Conservation (phyloP, 2,329 filamentous ascomycete species). For the Curvularia lunata region DNA sequence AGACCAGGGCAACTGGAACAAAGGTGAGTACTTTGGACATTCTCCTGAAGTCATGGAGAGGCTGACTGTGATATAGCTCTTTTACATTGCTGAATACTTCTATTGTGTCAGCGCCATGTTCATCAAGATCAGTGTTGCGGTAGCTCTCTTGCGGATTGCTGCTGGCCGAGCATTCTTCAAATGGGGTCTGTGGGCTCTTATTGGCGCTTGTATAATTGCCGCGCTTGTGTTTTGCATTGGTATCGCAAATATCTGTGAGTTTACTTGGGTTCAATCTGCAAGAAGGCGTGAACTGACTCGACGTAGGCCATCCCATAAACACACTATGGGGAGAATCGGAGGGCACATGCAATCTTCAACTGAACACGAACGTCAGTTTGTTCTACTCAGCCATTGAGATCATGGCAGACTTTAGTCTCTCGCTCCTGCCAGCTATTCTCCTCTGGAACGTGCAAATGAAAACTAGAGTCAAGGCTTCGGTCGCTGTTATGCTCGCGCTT, state of each 20-base stretch:
- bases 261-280: not conserved
- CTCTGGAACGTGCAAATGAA: constrained; percentile 42
- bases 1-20: constrained; percentile 21
- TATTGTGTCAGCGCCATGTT: constrained; percentile 28
- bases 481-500: constrained; percentile 50
- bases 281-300: not conserved
- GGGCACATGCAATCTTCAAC: constrained; percentile 26
- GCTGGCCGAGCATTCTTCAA: constrained; percentile 18
- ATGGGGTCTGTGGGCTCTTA: constrained; percentile 21
- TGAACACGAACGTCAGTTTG: constrained; percentile 30
- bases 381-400: constrained; percentile 34
- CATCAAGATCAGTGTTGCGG: constrained; percentile 32
- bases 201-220: constrained; percentile 21
- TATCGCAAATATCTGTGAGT: constrained; percentile 30
- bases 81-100: constrained; percentile 32
- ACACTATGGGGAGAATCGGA: constrained; percentile 32
- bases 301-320: constrained; percentile 25
- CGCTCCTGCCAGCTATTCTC: constrained; percentile 26
- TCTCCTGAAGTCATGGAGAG: too few species aligned
- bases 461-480: constrained; percentile 49
- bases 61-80: constrained; percentile 13
- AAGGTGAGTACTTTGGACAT: constrained; percentile 15
- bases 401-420: constrained; percentile 28
- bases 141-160: constrained; percentile 28
- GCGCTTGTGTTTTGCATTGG: constrained; percentile 27